Evolutionary conservation across 2,329 filamentous ascomycete species (phyloP), one percentile per base, ranked within the genome.

Genomic region (Paraphaeosphaeria minitans): DNA sequence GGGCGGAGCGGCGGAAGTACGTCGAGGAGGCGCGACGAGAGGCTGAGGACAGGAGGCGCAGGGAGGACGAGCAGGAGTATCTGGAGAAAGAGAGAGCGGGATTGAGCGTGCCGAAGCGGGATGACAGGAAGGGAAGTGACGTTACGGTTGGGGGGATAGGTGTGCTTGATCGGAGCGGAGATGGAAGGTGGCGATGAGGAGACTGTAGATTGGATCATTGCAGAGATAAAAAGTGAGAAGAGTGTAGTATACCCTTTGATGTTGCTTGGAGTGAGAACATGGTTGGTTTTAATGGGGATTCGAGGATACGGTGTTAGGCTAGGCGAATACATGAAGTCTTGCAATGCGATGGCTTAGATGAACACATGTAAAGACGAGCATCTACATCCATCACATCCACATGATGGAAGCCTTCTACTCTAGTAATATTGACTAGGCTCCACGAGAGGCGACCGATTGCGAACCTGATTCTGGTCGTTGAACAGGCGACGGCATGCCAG

Each of bases 31-130:
- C 66, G 10, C 61, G 62, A 53, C 54, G 60, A 31, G 69, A 75
- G 54, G 64, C 67, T 0, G 67, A 69, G 33, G 53, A 61, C 12
- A 61, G 50, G 53, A 55, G 59, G 27, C 53, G 54, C 37, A 59
- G 60, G 27, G 61, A 65, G 56, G 12, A 50, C 8, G 52, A 63
- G 39, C 57, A 63, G 49, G 56, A 69, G 19, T 65, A 62, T 49
- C 48, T 59, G n/a, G 61, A 59, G 48, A 74, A 72, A 62, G 71
- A 74, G 43, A 64, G 64, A 31, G 71, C 72, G 68, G 72, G 70
- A 1, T 52, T 74, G 33, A 51, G 53, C 13, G 65, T 65, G 24
- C 57, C 47, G 52, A 48, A 3, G 43, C 27, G n/a, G 4, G 51
- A 53, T 29, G 41, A 37, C 0, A 65, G 68, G 51, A 72, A 69